Evolutionary conservation across 306 rosid species (phyloP), one percentile per base, ranked within the genome.

Genomic region (Fragaria iinumae): DNA sequence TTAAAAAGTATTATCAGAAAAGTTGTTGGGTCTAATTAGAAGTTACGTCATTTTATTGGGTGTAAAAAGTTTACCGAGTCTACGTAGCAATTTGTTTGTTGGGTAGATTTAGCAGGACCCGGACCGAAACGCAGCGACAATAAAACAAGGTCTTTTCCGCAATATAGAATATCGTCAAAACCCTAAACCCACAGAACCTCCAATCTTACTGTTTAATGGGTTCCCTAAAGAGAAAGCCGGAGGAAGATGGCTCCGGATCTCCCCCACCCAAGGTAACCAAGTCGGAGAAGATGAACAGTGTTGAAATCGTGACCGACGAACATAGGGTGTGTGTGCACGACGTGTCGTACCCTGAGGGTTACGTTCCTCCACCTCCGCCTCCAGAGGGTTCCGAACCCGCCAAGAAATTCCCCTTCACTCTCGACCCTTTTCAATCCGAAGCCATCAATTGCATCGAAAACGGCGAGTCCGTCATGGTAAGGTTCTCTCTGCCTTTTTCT

Each of bases 401-500:
- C 11, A 95, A 88, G 82, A 85, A 52, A n/a, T 95, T 90, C 74
- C 91, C 93, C 12, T 95, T 95, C 83, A 16, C 91, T 77, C 93
- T 95, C 7, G 98, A 95, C 73, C 96, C 97, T 8, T 95, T 95
- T 69, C 98, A 95, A 76, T 83, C 92, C 7, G 90, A 88, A 80
- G 84, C 98, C 64, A 92, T 95, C 55, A 67, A 79, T 7, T 95
- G 98, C 86, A 86, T 95, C 6, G 97, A 92, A 73, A 83, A 83
- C 3, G 86, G 82, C 1, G 91, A 94, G 74, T 94, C 97, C 57
- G 97, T 92, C 83, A 88, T 91, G 98, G 98, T 93, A 55, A 65
- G 18, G 11, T 11, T 55, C 11, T 20, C 47, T 53, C 20, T 52
- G 20, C 59, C 7, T 23, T 9, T 14, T 27, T n/a, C 5, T 18